These are phyloP conservation scores for Paraphoma chrysanthemicola DNA, from an alignment of 2,329 filamentous ascomycete genomes.

Conservation along the genomic window DNA sequence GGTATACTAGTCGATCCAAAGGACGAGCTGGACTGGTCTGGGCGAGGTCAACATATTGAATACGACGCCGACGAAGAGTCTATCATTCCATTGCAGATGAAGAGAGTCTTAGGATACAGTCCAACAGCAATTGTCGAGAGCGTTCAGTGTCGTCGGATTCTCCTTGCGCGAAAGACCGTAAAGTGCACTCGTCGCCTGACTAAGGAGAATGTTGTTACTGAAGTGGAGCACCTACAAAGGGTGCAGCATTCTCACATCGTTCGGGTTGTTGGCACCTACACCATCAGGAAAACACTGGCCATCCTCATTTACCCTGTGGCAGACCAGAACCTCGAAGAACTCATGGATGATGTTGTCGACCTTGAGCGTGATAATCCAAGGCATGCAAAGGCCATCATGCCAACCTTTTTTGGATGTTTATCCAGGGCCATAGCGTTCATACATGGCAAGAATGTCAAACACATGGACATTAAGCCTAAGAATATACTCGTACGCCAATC, in stretches of 20 bases:
- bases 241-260: slow-evolving; percentile 27
- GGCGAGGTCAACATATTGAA: slow-evolving; percentile 18
- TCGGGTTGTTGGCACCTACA: slow-evolving; percentile 26
- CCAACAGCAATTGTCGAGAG: slow-evolving; percentile 24
- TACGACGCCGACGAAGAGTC: slow-evolving; percentile 4
- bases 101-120: slow-evolving; percentile 8
- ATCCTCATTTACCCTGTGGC: slow-evolving; percentile 31
- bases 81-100: not conserved
- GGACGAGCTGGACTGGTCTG: slow-evolving; percentile 17
- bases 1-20: slow-evolving; percentile 5
- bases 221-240: slow-evolving; percentile 25
- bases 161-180: slow-evolving; percentile 28
- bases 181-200: slow-evolving; percentile 15
- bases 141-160: slow-evolving; percentile 20
- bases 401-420: slow-evolving; percentile 18
- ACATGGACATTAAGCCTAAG: slow-evolving; percentile 37
- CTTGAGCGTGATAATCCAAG: not conserved
- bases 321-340: slow-evolving; percentile 21
- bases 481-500: slow-evolving; percentile 27
- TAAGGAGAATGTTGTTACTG: slow-evolving; percentile 21
- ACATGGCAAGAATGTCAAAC: slow-evolving; percentile 20
- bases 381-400: not conserved
- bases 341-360: slow-evolving; percentile 10
- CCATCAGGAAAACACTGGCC: slow-evolving; percentile 9
- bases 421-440: slow-evolving; percentile 17